These are phyloP conservation scores for Oryza glaberrima DNA, from an alignment of 176 grass and related monocot genomes.

Conservation along the genomic window DNA sequence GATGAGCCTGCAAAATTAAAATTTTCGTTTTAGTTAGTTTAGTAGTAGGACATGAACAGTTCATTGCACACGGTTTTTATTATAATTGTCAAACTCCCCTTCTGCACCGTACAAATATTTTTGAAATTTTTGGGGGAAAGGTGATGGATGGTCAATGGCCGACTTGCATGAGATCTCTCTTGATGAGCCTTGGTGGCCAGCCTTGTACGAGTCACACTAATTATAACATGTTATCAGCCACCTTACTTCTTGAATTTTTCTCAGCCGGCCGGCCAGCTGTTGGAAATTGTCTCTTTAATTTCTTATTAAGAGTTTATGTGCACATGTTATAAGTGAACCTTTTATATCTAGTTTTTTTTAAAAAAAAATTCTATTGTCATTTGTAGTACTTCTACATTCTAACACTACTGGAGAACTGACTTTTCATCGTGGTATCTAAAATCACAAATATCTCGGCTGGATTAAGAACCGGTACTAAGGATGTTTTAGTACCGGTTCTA, in stretches of 20 bases:
- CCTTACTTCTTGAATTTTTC: background rate
- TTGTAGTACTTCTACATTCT: background rate
- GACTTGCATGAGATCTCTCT: background rate
- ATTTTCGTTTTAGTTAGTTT: background rate
- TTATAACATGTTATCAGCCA: no score
- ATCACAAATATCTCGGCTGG: no score
- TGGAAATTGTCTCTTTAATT: background rate
- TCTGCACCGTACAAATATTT: background rate
- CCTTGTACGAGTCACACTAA: no score
- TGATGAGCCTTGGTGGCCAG: background rate
- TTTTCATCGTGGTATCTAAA: no score
- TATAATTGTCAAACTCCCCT: background rate
- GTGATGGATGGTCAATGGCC: background rate
- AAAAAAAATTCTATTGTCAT: background rate
- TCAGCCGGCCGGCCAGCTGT: background rate
- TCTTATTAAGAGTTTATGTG: background rate
- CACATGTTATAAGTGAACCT: background rate
- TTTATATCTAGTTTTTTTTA: background rate
- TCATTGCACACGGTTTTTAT: conserved; percentile 12
- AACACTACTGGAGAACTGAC: no score
- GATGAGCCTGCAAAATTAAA: conserved; percentile 7
- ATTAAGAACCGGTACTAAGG: no score
- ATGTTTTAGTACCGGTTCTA: no score
- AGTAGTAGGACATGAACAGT: background rate
- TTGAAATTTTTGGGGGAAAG: no score